Percentiles rank a stretch among this genome's conserved stretches.
phyloP scores from a whole-genome alignment of 208 protist species.

The Wallacemonas sp. region DNA sequence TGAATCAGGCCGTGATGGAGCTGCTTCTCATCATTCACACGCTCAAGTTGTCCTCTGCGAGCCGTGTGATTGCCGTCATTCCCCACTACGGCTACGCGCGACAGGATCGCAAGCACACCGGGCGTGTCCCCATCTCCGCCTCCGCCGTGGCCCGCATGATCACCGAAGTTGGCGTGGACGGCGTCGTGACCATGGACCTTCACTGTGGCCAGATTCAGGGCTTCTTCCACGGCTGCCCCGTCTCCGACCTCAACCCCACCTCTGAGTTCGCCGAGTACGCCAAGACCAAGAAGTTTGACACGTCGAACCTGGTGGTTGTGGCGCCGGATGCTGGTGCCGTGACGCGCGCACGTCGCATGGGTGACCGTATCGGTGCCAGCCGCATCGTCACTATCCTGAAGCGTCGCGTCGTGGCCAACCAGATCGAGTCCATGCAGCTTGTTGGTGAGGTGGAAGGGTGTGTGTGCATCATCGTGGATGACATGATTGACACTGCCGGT shows the following conservation, averaged over 20 bases:
- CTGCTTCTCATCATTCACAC: slow-evolving; percentile 94
- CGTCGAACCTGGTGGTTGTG: slow-evolving; percentile 88
- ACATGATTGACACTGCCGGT: slow-evolving; percentile 98
- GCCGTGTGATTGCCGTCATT: slow-evolving; percentile 93
- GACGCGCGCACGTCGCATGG: slow-evolving; percentile 86
- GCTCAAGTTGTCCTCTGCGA: slow-evolving; percentile 86
- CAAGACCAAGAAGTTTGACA: slow-evolving; percentile 71
- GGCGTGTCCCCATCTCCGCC: slow-evolving; percentile 95
- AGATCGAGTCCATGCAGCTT: slow-evolving; percentile 93
- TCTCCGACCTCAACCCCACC: slow-evolving; percentile 90
- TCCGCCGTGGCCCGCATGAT: slow-evolving; percentile 94
- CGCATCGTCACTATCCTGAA: slow-evolving; percentile 96
- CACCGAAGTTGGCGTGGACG: slow-evolving; percentile 87
- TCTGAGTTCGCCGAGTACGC: slow-evolving; percentile 88
- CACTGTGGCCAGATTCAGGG: slow-evolving; percentile 96
- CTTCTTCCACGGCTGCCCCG: slow-evolving; percentile 94
- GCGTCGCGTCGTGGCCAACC: slow-evolving; percentile 92
- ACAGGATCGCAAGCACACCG: slow-evolving; percentile 96
- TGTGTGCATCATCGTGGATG: slow-evolving; percentile 96
- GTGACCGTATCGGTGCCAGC: slow-evolving; percentile 72
- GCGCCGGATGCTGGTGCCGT: slow-evolving; percentile 97
- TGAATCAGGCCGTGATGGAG: slow-evolving; percentile 96
- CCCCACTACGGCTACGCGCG: slow-evolving; percentile 96
- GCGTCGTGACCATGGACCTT: slow-evolving; percentile 94
- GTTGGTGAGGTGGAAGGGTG: slow-evolving; percentile 96